A percentile compares a stretch with the other conserved stretches of the same genome.
phyloP scores from a whole-genome alignment of 345 rosid species.

The Excoecaria agallocha region DNA sequence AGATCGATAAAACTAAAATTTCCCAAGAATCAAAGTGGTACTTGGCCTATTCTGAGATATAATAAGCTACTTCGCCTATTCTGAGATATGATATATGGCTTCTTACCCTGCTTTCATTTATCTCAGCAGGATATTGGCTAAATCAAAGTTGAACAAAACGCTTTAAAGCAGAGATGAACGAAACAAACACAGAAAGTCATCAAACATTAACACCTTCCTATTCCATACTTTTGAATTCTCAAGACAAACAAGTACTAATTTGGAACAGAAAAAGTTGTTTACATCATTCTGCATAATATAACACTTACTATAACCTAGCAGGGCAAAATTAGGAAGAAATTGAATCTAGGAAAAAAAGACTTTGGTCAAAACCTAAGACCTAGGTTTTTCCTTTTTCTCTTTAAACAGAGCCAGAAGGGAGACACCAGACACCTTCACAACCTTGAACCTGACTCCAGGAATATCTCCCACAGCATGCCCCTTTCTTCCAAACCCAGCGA shows the following conservation, averaged over 20 bases:
- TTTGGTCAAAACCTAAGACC: conserved; percentile 40
- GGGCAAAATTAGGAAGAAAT: background rate
- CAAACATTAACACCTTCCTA: background rate
- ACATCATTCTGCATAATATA: conserved; percentile 8
- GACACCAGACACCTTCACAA: conserved; percentile 81
- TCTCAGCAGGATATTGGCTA: no score
- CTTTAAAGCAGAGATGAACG: background rate
- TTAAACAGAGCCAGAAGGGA: conserved; percentile 76
- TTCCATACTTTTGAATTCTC: background rate
- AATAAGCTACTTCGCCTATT: no score
- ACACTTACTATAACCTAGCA: background rate
- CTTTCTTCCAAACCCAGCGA: conserved; percentile 79
- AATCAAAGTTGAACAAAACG: background rate
- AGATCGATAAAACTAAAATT: no score
- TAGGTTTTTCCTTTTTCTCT: conserved; percentile 84
- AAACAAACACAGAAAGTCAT: background rate
- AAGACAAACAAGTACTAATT: background rate
- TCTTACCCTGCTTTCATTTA: no score
- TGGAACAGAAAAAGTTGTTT: background rate
- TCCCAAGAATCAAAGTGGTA: no score
- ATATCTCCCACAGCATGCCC: conserved; percentile 89
- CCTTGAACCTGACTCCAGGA: conserved; percentile 88
- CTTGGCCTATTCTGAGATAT: no score
- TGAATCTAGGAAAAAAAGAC: background rate
- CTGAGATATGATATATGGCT: no score